Base-by-base conservation (phyloP, 1,139 yeast genomes). In the Ogataea hybrid region DNA sequence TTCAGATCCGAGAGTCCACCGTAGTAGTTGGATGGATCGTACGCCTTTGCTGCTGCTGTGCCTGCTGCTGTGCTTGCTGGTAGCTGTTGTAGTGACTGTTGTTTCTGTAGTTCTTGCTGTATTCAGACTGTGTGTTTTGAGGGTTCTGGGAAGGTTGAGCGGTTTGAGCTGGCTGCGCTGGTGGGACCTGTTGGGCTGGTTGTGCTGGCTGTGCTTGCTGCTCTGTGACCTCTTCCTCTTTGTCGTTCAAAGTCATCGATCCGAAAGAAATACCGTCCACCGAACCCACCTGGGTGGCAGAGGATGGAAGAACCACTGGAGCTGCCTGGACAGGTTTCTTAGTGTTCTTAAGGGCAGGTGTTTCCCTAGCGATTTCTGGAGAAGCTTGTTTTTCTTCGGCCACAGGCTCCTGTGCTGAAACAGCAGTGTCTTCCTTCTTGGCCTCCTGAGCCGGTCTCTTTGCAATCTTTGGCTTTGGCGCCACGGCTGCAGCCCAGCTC, bases 231-330 rank as follows among this genome's bases (percentile, higher is more conserved):
- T 46, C 48, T 28, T 69, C 74, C 35, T 69, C 74, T 35, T 70
- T 70, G 35, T 75, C 81, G 35, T 68, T 72, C 52, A 75, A 67
- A 30, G 78, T 68, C 62, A 80, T 70, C 14, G 84, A 77, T 41
- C 89, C 88, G 56, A 83, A 83, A 41, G 84, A 82, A 42, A 82
- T 84, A 52, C 85, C 87, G 39, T 79, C 80, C 45, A 77, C 70
- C 56, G 75, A 75, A 34, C 70, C 68, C 48, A 71, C 67, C 56
- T 73, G 77, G 36, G 71, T 61, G 39, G 69, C 69, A 38, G 73
- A 63, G 31, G 73, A 63, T 51, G 92, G 92, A 58, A 84, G 75
- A 40, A 83, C 81, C 47, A 84, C 92, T 50, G 84, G 76, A 35
- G 69, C 70, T 28, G 69, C 47, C 18, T 41, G 43, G 11, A 20